These are phyloP conservation scores for Ceratocystis papillata DNA, from an alignment of 2,329 filamentous ascomycete species.

Conservation along the genomic window DNA sequence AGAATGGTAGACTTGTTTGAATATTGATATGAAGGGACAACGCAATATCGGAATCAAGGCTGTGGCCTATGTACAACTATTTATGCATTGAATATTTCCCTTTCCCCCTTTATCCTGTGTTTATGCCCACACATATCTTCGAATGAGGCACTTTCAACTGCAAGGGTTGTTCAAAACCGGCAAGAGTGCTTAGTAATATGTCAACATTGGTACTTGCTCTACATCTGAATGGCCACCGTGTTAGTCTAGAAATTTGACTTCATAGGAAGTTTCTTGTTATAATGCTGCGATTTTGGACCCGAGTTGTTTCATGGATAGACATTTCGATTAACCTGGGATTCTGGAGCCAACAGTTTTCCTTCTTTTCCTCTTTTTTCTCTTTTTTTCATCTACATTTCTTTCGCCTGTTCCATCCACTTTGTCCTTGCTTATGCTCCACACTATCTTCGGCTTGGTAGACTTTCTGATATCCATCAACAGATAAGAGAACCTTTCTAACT, in stretches of 20 bases:
- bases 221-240: constrained; percentile 8
- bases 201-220: neutral
- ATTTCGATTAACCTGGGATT: neutral
- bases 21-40: neutral
- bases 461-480: neutral
- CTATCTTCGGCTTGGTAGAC: constrained; percentile 1
- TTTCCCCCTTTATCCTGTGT: neutral
- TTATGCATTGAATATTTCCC: no score
- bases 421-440: neutral
- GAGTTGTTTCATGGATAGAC: neutral
- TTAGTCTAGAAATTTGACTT: neutral
- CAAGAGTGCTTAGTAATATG: constrained; percentile 1
- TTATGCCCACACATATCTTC: neutral
- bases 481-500: neutral
- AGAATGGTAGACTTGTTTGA: neutral
- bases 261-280: neutral
- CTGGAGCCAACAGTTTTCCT: no score
- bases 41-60: neutral
- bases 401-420: neutral
- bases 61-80: neutral
- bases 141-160: neutral
- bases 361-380: no score
- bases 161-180: neutral
- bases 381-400: neutral
- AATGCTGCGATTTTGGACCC: neutral